Evolutionary conservation across 805 yeast species (phyloP).

Genomic region (Ogataea zsoltii): DNA sequence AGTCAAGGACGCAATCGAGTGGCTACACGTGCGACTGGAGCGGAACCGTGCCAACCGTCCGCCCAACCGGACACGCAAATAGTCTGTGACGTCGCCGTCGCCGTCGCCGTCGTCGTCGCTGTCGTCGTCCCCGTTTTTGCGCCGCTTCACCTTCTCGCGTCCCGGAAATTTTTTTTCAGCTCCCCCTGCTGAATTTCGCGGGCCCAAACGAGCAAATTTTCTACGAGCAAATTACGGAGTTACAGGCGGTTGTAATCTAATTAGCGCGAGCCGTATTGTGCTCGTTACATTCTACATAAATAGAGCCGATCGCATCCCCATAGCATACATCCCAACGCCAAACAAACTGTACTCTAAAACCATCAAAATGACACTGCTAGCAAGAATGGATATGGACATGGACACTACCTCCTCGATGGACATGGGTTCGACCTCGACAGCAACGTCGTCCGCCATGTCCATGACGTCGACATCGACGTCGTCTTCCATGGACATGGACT

Average conservation of each 20-base stretch:
- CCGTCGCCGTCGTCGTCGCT: no score
- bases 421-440: constrained; percentile 24
- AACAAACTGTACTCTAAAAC: no score
- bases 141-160: constrained; percentile 3
- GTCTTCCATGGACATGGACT: constrained; percentile 11
- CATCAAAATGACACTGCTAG: neutral
- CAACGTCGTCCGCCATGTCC: constrained; percentile 11
- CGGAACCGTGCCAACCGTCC: constrained; percentile 63
- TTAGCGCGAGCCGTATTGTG: neutral
- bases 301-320: neutral
- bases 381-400: constrained; percentile 13
- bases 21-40: constrained; percentile 75
- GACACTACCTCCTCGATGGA: constrained; percentile 19
- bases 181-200: neutral
- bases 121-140: constrained; percentile 28
- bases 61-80: constrained; percentile 46
- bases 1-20: constrained; percentile 80
- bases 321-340: no score
- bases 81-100: no score
- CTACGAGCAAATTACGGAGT: constrained; percentile 7
- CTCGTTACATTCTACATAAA: neutral
- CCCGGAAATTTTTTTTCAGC: neutral
- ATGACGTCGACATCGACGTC: constrained; percentile 20
- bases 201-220: constrained; percentile 7
- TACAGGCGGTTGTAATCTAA: constrained; percentile 2